These are phyloP conservation scores for Pholiota microspora DNA, from an alignment of 768 basidiomycete species.

Conservation along the genomic window DNA sequence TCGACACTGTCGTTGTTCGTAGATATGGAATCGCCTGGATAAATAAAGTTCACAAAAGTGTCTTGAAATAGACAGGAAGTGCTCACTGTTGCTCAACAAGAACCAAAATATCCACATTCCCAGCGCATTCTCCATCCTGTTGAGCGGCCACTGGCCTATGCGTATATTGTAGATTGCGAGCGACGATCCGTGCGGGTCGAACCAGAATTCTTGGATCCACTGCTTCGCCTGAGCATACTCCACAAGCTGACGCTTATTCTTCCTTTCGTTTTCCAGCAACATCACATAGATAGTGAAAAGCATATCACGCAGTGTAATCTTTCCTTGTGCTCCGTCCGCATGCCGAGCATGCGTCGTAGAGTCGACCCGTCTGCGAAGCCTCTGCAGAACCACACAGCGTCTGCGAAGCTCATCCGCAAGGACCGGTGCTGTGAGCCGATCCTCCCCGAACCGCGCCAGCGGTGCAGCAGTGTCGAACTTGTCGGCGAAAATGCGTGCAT, in stretches of 20 bases:
- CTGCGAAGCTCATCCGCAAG: conserved; percentile 63
- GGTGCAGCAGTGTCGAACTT: conserved; percentile 66
- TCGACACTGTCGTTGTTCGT: conserved; percentile 35
- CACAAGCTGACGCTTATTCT: conserved; percentile 68
- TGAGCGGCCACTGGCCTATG: conserved; percentile 55
- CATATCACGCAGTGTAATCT: conserved; percentile 35
- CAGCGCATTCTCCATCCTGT: conserved; percentile 49
- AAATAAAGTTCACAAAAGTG: no score
- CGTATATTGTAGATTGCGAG: conserved; percentile 38
- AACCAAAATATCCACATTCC: conserved; percentile 85
- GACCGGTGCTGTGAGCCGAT: conserved; percentile 35
- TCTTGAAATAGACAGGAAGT: no score
- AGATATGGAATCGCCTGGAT: conserved; percentile 46
- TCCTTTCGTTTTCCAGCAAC: conserved; percentile 80
- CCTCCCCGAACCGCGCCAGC: conserved; percentile 45
- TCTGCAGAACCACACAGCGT: conserved; percentile 57
- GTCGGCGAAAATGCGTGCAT: conserved; percentile 62
- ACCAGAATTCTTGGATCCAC: conserved; percentile 71
- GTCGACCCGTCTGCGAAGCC: conserved; percentile 47
- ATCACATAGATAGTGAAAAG: conserved; percentile 73
- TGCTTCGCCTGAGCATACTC: conserved; percentile 59
- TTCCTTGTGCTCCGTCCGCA: conserved; percentile 22
- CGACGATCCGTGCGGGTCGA: conserved; percentile 58
- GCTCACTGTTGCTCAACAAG: conserved; percentile 57
- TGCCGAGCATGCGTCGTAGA: conserved; percentile 26